Evolutionary conservation across 148 eudicot species (phyloP).

Genomic region (Arctostaphylos glauca): DNA sequence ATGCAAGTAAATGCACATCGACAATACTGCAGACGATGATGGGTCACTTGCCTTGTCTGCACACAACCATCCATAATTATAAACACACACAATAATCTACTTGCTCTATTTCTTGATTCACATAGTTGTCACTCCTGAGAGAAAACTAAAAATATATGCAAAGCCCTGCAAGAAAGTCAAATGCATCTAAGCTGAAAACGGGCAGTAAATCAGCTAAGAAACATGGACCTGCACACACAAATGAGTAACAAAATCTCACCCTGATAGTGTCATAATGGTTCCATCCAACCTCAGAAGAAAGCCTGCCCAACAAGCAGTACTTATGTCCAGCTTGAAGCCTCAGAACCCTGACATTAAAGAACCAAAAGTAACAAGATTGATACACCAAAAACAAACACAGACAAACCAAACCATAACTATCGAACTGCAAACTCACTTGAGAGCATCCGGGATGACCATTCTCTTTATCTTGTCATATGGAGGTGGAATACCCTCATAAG

Average conservation of each 20-base stretch:
- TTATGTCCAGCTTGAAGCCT: slow-evolving; percentile 79
- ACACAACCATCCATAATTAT: not conserved
- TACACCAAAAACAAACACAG: not conserved
- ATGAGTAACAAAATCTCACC: slow-evolving; percentile 31
- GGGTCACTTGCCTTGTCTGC: not conserved
- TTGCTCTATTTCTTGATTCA: too few species aligned
- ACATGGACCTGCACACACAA: not conserved
- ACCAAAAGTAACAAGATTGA: not conserved
- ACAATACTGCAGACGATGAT: not conserved
- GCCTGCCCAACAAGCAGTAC: slow-evolving; percentile 64
- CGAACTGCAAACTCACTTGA: slow-evolving; percentile 41
- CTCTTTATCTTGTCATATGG: slow-evolving; percentile 78
- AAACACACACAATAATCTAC: not conserved
- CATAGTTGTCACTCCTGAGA: too few species aligned
- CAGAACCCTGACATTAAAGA: slow-evolving; percentile 45
- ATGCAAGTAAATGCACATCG: not conserved
- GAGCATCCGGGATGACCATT: slow-evolving; percentile 86
- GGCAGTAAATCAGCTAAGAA: not conserved
- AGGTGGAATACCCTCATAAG: slow-evolving; percentile 79
- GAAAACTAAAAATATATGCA: not conserved
- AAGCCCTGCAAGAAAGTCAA: not conserved
- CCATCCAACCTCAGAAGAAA: slow-evolving; percentile 78
- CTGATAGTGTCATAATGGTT: slow-evolving; percentile 69
- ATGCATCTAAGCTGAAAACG: not conserved
- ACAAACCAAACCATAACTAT: not conserved